phyloP scores from a whole-genome alignment of 73 alveolate genomes.

The Diophrys appendiculata region DNA sequence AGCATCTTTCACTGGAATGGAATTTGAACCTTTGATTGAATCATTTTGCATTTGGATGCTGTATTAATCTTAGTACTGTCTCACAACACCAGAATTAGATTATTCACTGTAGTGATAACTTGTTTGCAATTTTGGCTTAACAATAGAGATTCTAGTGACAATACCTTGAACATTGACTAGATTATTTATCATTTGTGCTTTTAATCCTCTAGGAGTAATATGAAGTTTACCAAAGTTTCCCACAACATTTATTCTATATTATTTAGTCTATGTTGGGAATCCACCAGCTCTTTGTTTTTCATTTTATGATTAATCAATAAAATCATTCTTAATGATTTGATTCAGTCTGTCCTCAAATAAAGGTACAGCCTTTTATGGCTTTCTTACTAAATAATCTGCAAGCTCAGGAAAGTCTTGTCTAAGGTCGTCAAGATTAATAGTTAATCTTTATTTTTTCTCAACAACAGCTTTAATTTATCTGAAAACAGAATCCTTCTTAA shows the following conservation, averaged over 20 bases:
- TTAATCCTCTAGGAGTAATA: slow-evolving; percentile 97
- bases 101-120: slow-evolving; percentile 92
- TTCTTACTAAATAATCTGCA: slow-evolving; percentile 48
- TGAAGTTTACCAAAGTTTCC: slow-evolving; percentile 95
- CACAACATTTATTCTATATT: slow-evolving; percentile 72
- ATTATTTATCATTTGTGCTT: slow-evolving; percentile 77
- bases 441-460: slow-evolving; percentile 45
- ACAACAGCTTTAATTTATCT: slow-evolving; percentile 11
- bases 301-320: slow-evolving; percentile 30
- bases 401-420: slow-evolving; percentile 65
- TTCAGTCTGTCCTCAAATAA: slow-evolving; percentile 61
- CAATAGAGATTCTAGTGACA: slow-evolving; percentile 93
- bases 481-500: slow-evolving; percentile 14
- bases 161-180: slow-evolving; percentile 94
- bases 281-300: slow-evolving; percentile 41
- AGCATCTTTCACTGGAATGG: slow-evolving; percentile 79
- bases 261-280: slow-evolving; percentile 62
- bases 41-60: slow-evolving; percentile 37
- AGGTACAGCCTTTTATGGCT: slow-evolving; percentile 63
- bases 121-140: slow-evolving; percentile 83
- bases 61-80: slow-evolving; percentile 79
- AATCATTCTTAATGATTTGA: slow-evolving; percentile 16
- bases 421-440: slow-evolving; percentile 63
- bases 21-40: slow-evolving; percentile 39
- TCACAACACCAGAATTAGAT: slow-evolving; percentile 75